A percentile compares a stretch with the other conserved stretches of the same genome.
These are phyloP conservation scores for Plantago ovata DNA, from an alignment of 257 asterid species.

Conservation along the genomic window DNA sequence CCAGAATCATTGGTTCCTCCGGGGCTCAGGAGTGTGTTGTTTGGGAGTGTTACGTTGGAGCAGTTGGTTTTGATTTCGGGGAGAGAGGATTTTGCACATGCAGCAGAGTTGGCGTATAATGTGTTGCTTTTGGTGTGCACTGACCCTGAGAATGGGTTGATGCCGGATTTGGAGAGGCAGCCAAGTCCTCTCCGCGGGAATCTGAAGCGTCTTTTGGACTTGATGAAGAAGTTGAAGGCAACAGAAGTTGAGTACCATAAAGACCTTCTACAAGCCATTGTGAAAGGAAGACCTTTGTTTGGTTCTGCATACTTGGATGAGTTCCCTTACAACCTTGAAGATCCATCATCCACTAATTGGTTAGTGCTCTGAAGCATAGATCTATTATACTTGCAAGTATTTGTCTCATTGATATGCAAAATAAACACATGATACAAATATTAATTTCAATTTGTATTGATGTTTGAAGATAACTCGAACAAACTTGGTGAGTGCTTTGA, in stretches of 20 bases:
- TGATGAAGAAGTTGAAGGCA: slow-evolving; percentile 83
- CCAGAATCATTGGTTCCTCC: slow-evolving; percentile 76
- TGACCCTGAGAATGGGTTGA: slow-evolving; percentile 80
- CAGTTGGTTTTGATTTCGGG: slow-evolving; percentile 69
- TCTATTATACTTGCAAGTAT: slow-evolving; percentile 14
- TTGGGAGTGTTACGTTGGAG: slow-evolving; percentile 88
- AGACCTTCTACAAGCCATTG: slow-evolving; percentile 66
- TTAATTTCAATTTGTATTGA: neutral
- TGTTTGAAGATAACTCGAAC: no score
- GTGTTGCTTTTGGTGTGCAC: slow-evolving; percentile 69
- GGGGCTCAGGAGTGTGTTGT: slow-evolving; percentile 81
- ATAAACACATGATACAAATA: neutral
- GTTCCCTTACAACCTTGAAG: slow-evolving; percentile 79
- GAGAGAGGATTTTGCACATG: slow-evolving; percentile 49
- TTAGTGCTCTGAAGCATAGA: slow-evolving; percentile 32
- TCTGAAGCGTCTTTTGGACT: slow-evolving; percentile 63
- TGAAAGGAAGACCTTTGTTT: slow-evolving; percentile 62
- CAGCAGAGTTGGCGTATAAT: slow-evolving; percentile 59
- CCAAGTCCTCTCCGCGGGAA: slow-evolving; percentile 79
- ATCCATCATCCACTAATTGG: slow-evolving; percentile 76
- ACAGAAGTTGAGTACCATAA: slow-evolving; percentile 60
- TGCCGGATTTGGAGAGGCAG: slow-evolving; percentile 71
- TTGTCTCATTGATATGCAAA: neutral
- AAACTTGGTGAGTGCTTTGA: no score
- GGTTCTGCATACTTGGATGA: slow-evolving; percentile 82